Base-by-base conservation (phyloP, 495 filamentous ascomycete genomes). In the Astrocystis sublimbata region DNA sequence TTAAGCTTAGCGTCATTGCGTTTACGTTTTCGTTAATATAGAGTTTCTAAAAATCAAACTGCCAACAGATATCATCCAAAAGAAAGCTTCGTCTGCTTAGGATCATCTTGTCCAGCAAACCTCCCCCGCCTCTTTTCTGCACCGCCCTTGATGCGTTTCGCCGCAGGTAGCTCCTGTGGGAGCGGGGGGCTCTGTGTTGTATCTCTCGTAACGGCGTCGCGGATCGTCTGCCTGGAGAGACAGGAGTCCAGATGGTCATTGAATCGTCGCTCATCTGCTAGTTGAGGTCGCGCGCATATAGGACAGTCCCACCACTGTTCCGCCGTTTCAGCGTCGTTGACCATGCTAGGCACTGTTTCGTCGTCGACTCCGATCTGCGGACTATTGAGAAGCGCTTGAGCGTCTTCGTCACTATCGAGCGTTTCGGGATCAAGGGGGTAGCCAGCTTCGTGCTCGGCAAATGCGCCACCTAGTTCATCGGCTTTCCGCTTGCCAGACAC, bases 191-290 rank as follows among this genome's bases (percentile, higher is more conserved):
- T 53, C 28, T 43, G 52, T 21, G 65, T 66, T 19, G 68, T 66
- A 4, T 76, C 71, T 51, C 82, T 83, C 58, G 89, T 86, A 6
- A 89, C 87, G 0, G 84, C 89, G 68, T 97, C 91, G 42, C 87
- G 88, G 63, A 98, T 98, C 0, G 91, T 90, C 71, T 88, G 85
- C 46, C 86, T 78, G 2, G 92, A 97, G 7, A 99, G 83, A 75
- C 94, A 99, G 21, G 90, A 86, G 70, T 99, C 96, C 47, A 99
- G 89, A 73, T 99, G 96, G 52, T 89, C 87, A 65, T 99, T 99
- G 75, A 99, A 97, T 6, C 71, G 73, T 38, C 81, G 80, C 71
- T 97, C 92, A 62, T 92, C 84, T 0, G 92, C 86, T 4, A 78
- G 60, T 68, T 97, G 91, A 0, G 89, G 88, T 43, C 86, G 78